Evolutionary conservation across 257 asterid species (phyloP).

Genomic region (Verbena officinalis): DNA sequence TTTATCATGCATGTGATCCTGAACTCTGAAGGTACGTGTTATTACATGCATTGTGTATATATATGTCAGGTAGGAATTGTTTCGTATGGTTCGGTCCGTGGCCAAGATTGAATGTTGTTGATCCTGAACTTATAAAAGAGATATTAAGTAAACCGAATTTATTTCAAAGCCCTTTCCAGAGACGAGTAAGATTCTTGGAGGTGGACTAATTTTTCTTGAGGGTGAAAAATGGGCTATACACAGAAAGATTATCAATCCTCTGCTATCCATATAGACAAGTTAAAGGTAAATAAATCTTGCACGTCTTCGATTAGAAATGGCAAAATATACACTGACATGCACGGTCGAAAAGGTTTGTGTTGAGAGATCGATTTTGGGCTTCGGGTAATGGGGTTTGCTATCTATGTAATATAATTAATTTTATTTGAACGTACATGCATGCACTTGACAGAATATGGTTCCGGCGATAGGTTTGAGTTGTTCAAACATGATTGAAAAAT

Average conservation of each 20-base stretch:
- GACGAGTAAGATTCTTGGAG: neutral
- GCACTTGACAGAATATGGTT: conserved; percentile 19
- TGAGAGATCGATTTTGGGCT: too few species aligned
- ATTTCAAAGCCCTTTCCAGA: conserved; percentile 23
- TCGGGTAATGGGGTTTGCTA: too few species aligned
- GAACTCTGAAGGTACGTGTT: too few species aligned
- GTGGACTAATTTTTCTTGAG: conserved; percentile 27
- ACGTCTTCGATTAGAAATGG: too few species aligned
- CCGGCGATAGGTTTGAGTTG: conserved; percentile 25
- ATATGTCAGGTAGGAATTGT: conserved; percentile 18
- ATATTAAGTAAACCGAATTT: conserved; percentile 9
- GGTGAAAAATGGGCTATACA: conserved; percentile 33
- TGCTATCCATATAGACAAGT: conserved; percentile 32
- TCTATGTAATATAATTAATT: too few species aligned
- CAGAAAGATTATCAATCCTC: conserved; percentile 30
- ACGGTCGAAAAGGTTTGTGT: too few species aligned
- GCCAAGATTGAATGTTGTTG: conserved; percentile 21
- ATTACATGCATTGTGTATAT: too few species aligned
- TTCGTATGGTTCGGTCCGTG: conserved; percentile 34
- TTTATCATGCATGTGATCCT: too few species aligned
- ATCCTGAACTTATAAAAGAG: conserved; percentile 24
- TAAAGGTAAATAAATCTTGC: too few species aligned
- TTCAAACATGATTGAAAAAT: too few species aligned
- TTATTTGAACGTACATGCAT: too few species aligned
- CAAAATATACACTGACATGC: too few species aligned